phyloP scores from a whole-genome alignment of 805 yeast species.

The Candida rishiriensis region DNA sequence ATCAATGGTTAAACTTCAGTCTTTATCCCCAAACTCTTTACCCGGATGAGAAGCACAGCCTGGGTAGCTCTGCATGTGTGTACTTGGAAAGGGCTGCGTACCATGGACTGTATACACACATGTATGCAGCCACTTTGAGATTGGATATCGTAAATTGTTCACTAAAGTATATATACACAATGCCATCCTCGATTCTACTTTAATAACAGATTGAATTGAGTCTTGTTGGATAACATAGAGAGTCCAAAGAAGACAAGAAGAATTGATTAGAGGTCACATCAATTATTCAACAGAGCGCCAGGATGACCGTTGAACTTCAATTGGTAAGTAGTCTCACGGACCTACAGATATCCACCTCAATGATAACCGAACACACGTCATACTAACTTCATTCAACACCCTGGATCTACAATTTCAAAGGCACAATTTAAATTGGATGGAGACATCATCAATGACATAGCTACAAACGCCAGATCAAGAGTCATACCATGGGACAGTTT shows the following conservation, averaged over 20 bases:
- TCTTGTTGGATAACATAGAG: neutral
- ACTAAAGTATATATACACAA: too few relatives aligned
- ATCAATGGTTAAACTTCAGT: too few relatives aligned
- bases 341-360: too few relatives aligned
- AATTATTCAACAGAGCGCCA: neutral
- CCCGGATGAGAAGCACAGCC: too few relatives aligned
- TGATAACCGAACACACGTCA: too few relatives aligned
- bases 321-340: constrained; percentile 14
- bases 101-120: too few relatives aligned
- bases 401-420: neutral
- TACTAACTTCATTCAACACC: constrained; percentile 9
- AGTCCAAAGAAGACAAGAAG: neutral
- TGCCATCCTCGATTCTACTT: neutral
- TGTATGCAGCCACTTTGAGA: too few relatives aligned
- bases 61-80: too few relatives aligned
- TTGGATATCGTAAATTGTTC: too few relatives aligned
- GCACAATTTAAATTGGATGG: constrained; percentile 52
- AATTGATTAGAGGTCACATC: neutral
- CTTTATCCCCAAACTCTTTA: too few relatives aligned
- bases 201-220: neutral
- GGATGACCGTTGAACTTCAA: constrained; percentile 21
- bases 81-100: too few relatives aligned
- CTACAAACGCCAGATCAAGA: constrained; percentile 66
- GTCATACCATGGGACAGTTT: constrained; percentile 92
- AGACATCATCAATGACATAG: constrained; percentile 58